A percentile compares a stretch with the other conserved stretches of the same genome.
Conservation (phyloP, 129 eudicot species). For the Apium graveolens region DNA sequence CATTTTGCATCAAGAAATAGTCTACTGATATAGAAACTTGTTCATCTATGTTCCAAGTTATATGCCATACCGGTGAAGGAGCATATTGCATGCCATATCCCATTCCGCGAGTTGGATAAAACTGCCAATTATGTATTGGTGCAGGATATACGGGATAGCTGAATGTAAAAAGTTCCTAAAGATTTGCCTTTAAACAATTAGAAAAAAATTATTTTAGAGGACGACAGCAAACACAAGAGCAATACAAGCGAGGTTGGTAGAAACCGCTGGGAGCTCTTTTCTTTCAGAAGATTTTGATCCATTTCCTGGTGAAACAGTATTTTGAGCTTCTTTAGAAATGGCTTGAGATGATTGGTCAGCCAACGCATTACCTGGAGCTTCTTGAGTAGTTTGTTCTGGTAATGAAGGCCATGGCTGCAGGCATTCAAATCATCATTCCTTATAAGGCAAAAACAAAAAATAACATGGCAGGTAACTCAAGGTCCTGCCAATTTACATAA, state of each 20-base stretch:
- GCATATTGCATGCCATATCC: constrained; percentile 35
- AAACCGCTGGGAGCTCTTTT: constrained; percentile 50
- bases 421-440: background rate
- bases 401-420: constrained; percentile 17
- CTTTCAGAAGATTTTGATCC: constrained; percentile 29
- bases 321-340: constrained; percentile 11
- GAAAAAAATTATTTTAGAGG: background rate
- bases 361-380: constrained; percentile 13
- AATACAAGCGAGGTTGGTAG: constrained; percentile 9
- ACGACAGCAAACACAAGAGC: background rate
- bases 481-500: background rate
- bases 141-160: constrained; percentile 18
- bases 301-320: constrained; percentile 6
- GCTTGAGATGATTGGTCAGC: constrained; percentile 25
- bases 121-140: constrained; percentile 35
- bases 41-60: background rate
- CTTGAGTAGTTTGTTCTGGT: constrained; percentile 16
- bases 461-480: background rate
- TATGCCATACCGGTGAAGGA: constrained; percentile 31
- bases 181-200: background rate
- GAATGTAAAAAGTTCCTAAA: constrained; percentile 42
- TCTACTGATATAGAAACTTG: background rate
- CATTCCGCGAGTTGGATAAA: constrained; percentile 27
- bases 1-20: background rate
- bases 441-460: background rate